These are phyloP conservation scores for Fusarium domesticum DNA, from an alignment of 2,329 filamentous ascomycete genomes.

Conservation along the genomic window DNA sequence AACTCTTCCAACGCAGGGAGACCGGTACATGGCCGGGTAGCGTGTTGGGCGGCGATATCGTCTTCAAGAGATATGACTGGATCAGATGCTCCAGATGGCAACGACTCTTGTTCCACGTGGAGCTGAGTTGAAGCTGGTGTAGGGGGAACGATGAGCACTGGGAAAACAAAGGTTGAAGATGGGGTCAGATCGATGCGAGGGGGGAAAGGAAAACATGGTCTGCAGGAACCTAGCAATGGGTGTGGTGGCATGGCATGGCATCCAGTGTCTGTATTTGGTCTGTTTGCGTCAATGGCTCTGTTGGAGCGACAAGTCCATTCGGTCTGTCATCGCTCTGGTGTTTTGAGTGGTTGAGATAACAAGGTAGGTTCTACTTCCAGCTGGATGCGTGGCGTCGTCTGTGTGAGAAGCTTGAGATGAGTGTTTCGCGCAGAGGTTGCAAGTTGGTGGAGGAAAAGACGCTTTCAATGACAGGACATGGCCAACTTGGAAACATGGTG, in stretches of 20 bases:
- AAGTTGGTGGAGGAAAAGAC: background rate
- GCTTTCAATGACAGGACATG: background rate
- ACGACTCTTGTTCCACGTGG: slow-evolving; percentile 25
- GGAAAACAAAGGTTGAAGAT: slow-evolving; percentile 6
- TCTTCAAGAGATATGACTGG: slow-evolving; percentile 12
- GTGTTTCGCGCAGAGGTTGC: background rate
- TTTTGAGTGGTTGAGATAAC: background rate
- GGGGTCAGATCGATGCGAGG: slow-evolving; percentile 8
- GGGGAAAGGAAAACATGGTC: slow-evolving; percentile 12
- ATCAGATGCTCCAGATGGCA: slow-evolving; percentile 13
- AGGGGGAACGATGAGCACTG: background rate
- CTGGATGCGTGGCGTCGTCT: background rate
- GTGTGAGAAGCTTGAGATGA: background rate
- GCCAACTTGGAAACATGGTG: slow-evolving; percentile 14
- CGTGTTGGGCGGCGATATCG: slow-evolving; percentile 1
- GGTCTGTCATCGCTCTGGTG: background rate
- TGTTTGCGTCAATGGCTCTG: background rate
- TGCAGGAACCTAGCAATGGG: slow-evolving; percentile 16
- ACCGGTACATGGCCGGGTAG: background rate
- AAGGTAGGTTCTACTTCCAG: background rate
- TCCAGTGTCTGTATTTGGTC: too few relatives aligned
- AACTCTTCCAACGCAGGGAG: slow-evolving; percentile 14
- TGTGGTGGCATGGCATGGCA: slow-evolving; percentile 11
- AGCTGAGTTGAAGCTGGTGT: slow-evolving; percentile 11
- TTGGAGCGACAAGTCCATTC: background rate